phyloP scores from a whole-genome alignment of 2,329 filamentous ascomycete genomes.

The Apiospora rasikravindrae region DNA sequence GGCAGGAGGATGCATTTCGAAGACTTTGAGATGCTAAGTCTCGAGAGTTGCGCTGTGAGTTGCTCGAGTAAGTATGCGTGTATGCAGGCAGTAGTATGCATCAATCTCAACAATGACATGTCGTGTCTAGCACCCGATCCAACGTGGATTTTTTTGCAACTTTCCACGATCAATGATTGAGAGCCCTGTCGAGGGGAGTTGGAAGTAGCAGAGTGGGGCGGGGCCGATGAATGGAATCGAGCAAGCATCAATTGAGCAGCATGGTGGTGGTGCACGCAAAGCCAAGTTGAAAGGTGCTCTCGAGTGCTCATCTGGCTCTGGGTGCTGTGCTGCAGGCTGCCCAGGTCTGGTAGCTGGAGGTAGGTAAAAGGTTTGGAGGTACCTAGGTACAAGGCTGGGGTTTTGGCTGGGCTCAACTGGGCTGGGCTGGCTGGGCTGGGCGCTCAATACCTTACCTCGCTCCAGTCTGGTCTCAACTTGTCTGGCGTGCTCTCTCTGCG shows the following conservation, averaged over 20 bases:
- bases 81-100: too few relatives aligned
- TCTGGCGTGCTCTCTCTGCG: not conserved
- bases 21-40: too few relatives aligned
- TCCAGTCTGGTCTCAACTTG: not conserved
- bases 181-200: not conserved
- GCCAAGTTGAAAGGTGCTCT: not conserved
- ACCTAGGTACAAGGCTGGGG: not conserved
- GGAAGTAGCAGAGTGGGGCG: not conserved
- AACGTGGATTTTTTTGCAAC: not conserved
- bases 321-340: too few relatives aligned
- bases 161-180: not conserved
- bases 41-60: too few relatives aligned
- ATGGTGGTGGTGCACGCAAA: not conserved
- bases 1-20: too few relatives aligned
- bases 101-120: too few relatives aligned
- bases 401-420: not conserved
- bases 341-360: too few relatives aligned
- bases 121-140: too few relatives aligned
- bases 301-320: too few relatives aligned
- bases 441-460: not conserved
- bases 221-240: not conserved
- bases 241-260: not conserved
- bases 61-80: too few relatives aligned
- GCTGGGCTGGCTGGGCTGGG: constrained; percentile 8
- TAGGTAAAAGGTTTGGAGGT: not conserved